A percentile compares a stretch with the other conserved stretches of the same genome.
These are phyloP conservation scores for Wickerhamiella kazuoi DNA, from an alignment of 805 yeast species.

Conservation along the genomic window DNA sequence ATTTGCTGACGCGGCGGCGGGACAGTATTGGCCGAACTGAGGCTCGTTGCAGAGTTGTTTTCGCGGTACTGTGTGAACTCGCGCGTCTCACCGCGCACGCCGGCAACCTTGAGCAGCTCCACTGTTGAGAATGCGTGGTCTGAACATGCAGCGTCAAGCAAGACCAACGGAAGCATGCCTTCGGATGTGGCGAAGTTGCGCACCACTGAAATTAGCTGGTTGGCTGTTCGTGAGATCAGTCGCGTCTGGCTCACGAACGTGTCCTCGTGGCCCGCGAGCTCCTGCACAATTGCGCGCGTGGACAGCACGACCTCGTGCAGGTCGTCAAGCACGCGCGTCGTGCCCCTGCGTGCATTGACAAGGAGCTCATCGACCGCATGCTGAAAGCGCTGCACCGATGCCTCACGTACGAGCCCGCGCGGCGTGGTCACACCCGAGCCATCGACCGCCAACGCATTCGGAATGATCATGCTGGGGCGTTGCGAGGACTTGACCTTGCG, in stretches of 20 bases:
- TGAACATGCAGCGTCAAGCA: slow-evolving; percentile 57
- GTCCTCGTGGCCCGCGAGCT: slow-evolving; percentile 9
- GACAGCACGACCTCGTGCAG: slow-evolving; percentile 22
- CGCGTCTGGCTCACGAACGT: slow-evolving; percentile 5
- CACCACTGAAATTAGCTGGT: slow-evolving; percentile 59
- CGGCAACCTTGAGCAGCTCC: slow-evolving; percentile 16
- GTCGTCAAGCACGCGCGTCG: slow-evolving; percentile 15
- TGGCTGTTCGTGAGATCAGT: slow-evolving; percentile 44
- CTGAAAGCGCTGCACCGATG: slow-evolving; percentile 18
- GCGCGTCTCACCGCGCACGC: slow-evolving; percentile 1
- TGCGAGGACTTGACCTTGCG: slow-evolving; percentile 5
- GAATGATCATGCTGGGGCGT: not conserved
- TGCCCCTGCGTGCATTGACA: slow-evolving; percentile 16
- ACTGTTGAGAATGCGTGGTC: slow-evolving; percentile 48
- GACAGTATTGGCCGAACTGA: not conserved
- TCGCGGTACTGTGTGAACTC: not conserved
- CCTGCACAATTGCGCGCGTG: slow-evolving; percentile 17
- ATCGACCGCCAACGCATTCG: not conserved
- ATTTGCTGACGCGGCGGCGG: no score
- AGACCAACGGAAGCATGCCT: slow-evolving; percentile 46
- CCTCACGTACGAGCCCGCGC: slow-evolving; percentile 17
- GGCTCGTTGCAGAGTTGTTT: not conserved
- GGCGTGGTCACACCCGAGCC: not conserved
- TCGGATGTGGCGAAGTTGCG: slow-evolving; percentile 53
- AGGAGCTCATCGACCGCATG: slow-evolving; percentile 21